Evolutionary conservation across 2,329 filamentous ascomycete species (phyloP), one percentile per base, ranked within the genome.

Genomic region (Alternaria brassicae): DNA sequence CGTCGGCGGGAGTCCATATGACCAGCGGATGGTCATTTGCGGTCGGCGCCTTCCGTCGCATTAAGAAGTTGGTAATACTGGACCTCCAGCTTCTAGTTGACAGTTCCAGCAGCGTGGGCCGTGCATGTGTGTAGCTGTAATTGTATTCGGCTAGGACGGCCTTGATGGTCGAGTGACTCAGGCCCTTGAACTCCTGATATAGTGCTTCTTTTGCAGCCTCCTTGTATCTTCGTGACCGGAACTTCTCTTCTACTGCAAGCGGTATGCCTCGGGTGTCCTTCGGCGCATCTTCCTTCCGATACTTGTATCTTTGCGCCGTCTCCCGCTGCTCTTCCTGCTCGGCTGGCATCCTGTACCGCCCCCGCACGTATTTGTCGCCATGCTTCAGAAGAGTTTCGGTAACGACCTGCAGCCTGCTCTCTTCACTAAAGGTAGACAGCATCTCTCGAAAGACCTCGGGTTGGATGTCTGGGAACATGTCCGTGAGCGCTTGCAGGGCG

Each of bases 381-480:
- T 89, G 88, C 79, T 91, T 92, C 58, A 95, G 82, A 58, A 95
- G 81, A 49, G 88, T 85, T 72, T 95, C 91, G 12, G 91, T 91
- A 27, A 93, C 89, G 48, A 95, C 84, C 41, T 91, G 89, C 23
- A 94, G 79, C 65, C 91, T 83, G 62, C 91, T 94, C 76, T 93
- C 90, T 68, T 89, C 87, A 69, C 89, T 89, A 72, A 93, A 90
- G 70, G 83, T 90, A 37, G 84, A 80, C 48, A 95, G 86, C 85
- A 95, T 91, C 80, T 94, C 91, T 42, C 91, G 86, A 72, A 95
- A 92, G 17, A 93, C 91, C 67, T 93, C 90, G 60, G 91, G 83
- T 76, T 92, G 89, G n/a, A 93, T 83, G 76, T 93, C 87, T 27
- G 91, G 91, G 66, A 95, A 95, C 8, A 93, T 84, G 47, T 86